These are phyloP conservation scores for Cadophora sp. DNA, from an alignment of 2,329 filamentous ascomycete species.

Conservation along the genomic window DNA sequence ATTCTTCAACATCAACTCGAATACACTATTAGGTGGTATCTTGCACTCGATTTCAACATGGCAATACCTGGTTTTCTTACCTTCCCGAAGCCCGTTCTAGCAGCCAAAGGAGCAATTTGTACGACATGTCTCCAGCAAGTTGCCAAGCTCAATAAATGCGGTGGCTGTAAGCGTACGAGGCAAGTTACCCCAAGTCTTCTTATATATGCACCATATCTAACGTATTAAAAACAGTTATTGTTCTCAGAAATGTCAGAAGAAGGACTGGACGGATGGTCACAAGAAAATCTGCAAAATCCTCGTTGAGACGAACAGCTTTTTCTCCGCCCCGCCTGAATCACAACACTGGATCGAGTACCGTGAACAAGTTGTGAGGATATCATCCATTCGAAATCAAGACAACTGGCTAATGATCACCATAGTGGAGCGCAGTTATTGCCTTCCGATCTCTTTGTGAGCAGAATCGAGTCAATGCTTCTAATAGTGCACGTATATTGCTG, in stretches of 20 bases:
- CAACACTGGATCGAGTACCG: constrained; percentile 27
- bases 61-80: not conserved
- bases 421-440: constrained; percentile 26
- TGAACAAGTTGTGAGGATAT: constrained; percentile 25
- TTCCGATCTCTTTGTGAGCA: constrained; percentile 20
- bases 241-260: constrained; percentile 38
- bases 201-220: not conserved
- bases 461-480: constrained; percentile 5
- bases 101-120: not conserved
- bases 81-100: not conserved
- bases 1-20: not conserved
- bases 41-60: not conserved
- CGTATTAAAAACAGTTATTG: constrained; percentile 33
- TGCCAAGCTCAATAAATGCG: constrained; percentile 24
- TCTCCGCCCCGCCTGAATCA: not conserved
- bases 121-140: constrained; percentile 5
- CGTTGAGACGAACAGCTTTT: constrained; percentile 13
- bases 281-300: constrained; percentile 28
- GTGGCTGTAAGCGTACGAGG: constrained; percentile 27
- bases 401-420: not conserved
- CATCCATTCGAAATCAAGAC: not conserved
- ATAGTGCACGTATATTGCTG: constrained; percentile 26
- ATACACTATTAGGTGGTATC: not conserved
- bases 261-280: constrained; percentile 36
- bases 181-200: constrained; percentile 1